Evolutionary conservation across 1,139 yeast genomes (phyloP), one percentile per base, ranked within the genome.

Genomic region (Arxiozyma slooffiae): DNA sequence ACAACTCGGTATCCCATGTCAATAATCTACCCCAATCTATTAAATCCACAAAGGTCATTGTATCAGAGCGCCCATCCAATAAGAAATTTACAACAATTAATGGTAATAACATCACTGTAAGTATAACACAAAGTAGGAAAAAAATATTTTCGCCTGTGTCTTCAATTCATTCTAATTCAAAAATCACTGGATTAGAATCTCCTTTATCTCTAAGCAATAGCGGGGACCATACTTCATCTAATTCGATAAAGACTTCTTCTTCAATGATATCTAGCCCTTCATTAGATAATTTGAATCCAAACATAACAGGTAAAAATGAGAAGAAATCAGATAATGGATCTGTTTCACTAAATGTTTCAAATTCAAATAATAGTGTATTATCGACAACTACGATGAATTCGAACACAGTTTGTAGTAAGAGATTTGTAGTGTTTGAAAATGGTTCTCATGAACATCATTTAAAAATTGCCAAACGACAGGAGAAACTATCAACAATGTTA

Each of bases 401-500:
- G 1, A 30, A n/a, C 17, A 26, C 38, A 40, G 3, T 22, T 3
- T 40, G 38, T 16, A 51, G 53, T 20, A 54, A 56, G 24, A 56
- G 68, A 45, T 64, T 64, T 51, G 50, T 60, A 8, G 50, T 63
- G 16, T 58, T 57, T 38, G 88, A 81, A 47, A 81, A 81, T 56
- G 90, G 94, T 2, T 55, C 70, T 14, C 97, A 90, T 67, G 87
- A 81, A 60, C 97, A 90, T 67, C 81, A 80, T 62, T 73, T 90
- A 57, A 77, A 81, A 54, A 80, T 84, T 44, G 82, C 90, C 11
- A 81, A 83, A 61, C 77, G 97, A 57, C 97, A 89, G 67, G 97
- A 90, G 63, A 89, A 88, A 64, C 73, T 90, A 47, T 78, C 88
- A 20, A 81, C 82, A 55, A 86, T 90, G 96, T 75, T 92, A 57